Conservation (phyloP, 2,329 filamentous ascomycete species). For the Cryphonectria japonica region DNA sequence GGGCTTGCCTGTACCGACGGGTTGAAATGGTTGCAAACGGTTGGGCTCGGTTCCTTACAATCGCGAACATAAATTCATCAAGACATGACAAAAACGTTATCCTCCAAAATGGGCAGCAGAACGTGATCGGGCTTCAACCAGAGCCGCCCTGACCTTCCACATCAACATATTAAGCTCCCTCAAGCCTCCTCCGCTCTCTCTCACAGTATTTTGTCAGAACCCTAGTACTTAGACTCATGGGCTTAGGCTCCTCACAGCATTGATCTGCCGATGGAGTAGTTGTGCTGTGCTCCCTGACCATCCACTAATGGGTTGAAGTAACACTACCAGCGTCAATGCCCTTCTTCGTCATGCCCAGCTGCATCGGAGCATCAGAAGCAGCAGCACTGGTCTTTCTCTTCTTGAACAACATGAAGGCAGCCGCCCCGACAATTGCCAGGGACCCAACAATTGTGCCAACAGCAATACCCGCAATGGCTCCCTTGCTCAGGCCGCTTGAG, state of each 20-base stretch:
- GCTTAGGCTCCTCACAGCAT: neutral
- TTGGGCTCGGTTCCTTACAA: neutral
- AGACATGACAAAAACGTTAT: neutral
- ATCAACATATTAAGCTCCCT: neutral
- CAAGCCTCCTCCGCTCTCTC: neutral
- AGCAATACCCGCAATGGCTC: constrained; percentile 44
- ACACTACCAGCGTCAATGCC: constrained; percentile 17
- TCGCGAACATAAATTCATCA: constrained; percentile 1
- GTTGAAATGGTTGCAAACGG: neutral
- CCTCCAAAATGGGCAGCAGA: neutral
- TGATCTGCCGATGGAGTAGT: neutral
- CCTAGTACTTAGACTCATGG: neutral
- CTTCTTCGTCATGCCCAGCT: constrained; percentile 4
- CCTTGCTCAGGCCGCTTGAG: constrained; percentile 37
- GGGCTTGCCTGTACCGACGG: neutral
- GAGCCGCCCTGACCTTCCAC: neutral
- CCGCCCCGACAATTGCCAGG: constrained; percentile 35
- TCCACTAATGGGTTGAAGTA: constrained; percentile 1
- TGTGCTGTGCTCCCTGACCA: neutral
- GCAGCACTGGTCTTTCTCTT: constrained; percentile 18
- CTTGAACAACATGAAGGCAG: constrained; percentile 37
- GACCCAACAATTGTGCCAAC: constrained; percentile 41
- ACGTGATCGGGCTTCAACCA: neutral
- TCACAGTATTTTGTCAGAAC: neutral
- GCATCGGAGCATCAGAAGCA: neutral